These are phyloP conservation scores for Neurospora sp. DNA, from an alignment of 2,329 filamentous ascomycete species.

Conservation along the genomic window DNA sequence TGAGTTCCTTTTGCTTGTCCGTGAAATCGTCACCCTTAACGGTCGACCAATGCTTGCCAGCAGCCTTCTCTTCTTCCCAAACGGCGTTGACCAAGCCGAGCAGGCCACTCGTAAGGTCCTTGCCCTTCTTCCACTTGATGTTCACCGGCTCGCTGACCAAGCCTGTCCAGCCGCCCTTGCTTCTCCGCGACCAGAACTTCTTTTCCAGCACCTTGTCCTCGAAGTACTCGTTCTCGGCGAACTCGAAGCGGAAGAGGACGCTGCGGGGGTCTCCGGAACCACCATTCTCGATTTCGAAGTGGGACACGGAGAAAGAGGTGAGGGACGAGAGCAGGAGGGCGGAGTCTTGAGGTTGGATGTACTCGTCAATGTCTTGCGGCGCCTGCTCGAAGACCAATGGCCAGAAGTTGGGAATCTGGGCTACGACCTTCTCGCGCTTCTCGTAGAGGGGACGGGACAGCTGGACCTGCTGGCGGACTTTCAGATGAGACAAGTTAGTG, in stretches of 20 bases:
- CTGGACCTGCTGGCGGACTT: conserved; percentile 65
- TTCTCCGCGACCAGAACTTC: conserved; percentile 78
- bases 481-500: conserved; percentile 5
- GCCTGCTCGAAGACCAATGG: conserved; percentile 83
- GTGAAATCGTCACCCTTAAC: conserved; percentile 28
- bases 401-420: conserved; percentile 84
- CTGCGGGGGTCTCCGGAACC: conserved; percentile 68
- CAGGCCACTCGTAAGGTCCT: conserved; percentile 76
- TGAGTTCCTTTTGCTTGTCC: conserved; percentile 39
- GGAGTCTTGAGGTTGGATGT: conserved; percentile 73
- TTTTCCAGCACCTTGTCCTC: conserved; percentile 72
- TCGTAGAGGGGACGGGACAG: conserved; percentile 63
- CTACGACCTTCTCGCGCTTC: conserved; percentile 61
- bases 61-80: conserved; percentile 48
- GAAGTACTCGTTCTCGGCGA: conserved; percentile 74
- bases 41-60: conserved; percentile 17
- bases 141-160: conserved; percentile 82
- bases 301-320: conserved; percentile 59
- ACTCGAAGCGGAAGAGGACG: conserved; percentile 68
- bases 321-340: conserved; percentile 61
- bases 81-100: conserved; percentile 63
- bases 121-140: conserved; percentile 78
- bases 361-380: conserved; percentile 77
- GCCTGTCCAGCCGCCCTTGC: conserved; percentile 59
- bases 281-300: conserved; percentile 64